These are phyloP conservation scores for Penicillium sp. DNA, from an alignment of 2,329 filamentous ascomycete genomes.

Conservation along the genomic window DNA sequence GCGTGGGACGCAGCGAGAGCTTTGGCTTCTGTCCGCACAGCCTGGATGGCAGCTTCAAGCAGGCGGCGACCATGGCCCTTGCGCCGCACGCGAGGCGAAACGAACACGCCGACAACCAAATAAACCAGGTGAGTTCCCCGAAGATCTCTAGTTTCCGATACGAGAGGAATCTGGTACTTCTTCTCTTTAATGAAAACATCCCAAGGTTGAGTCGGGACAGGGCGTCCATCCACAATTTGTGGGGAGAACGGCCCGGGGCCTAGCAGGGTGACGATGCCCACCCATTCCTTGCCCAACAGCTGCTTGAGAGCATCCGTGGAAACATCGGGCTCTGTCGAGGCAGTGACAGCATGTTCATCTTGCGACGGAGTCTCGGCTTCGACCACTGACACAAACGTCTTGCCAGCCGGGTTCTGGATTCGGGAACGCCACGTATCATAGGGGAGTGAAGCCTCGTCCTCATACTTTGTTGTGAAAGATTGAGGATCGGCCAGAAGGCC, in stretches of 20 bases:
- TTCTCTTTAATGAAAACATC: slow-evolving; percentile 10
- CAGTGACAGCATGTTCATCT: not conserved
- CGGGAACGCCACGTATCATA: slow-evolving; percentile 27
- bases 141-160: not conserved
- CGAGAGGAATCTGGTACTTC: slow-evolving; percentile 5
- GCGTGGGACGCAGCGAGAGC: slow-evolving; percentile 7
- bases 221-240: not conserved
- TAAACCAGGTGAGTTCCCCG: slow-evolving; percentile 19
- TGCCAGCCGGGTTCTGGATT: slow-evolving; percentile 26
- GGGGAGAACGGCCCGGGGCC: slow-evolving; percentile 19
- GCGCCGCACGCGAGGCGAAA: slow-evolving; percentile 20
- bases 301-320: slow-evolving; percentile 2
- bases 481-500: slow-evolving; percentile 28
- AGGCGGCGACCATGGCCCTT: slow-evolving; percentile 23
- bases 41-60: slow-evolving; percentile 13
- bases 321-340: not conserved
- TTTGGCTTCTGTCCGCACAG: slow-evolving; percentile 11
- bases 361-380: not conserved
- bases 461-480: slow-evolving; percentile 32
- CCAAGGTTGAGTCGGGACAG: slow-evolving; percentile 4
- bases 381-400: slow-evolving; percentile 27
- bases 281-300: slow-evolving; percentile 25
- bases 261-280: slow-evolving; percentile 31
- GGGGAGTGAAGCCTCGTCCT: slow-evolving; percentile 26
- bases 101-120: slow-evolving; percentile 29